Percentiles rank a stretch among this genome's conserved stretches.
Evolutionary conservation across 2,329 filamentous ascomycete genomes (phyloP).

Genomic region (Paraphaeosphaeria sporulosa): DNA sequence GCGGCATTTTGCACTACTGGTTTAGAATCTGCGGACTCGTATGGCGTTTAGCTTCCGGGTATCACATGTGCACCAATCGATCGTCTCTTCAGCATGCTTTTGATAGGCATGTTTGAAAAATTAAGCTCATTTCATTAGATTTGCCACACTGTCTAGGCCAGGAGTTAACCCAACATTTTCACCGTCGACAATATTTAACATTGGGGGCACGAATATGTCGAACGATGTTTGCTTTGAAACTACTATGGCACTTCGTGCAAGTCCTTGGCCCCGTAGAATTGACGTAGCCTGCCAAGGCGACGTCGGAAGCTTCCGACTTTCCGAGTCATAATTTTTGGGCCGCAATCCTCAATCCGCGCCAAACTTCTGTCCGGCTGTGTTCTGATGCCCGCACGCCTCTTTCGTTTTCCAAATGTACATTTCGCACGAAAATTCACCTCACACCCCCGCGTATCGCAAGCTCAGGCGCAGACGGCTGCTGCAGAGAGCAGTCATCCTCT

Average conservation of each 20-base stretch:
- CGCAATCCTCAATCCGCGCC: conserved; percentile 22
- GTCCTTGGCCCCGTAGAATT: neutral
- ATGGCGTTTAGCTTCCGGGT: conserved; percentile 6
- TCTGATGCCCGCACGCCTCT: conserved; percentile 40
- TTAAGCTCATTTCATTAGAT: neutral
- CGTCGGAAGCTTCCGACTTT: conserved; percentile 23
- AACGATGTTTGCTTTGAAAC: neutral
- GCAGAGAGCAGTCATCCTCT: conserved; percentile 22
- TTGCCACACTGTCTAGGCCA: too few species aligned
- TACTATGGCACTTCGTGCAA: too few species aligned
- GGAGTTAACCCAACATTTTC: too few species aligned
- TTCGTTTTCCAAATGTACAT: conserved; percentile 47
- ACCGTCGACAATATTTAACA: too few species aligned
- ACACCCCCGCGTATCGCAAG: conserved; percentile 23
- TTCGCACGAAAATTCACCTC: conserved; percentile 21
- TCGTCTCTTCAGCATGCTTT: neutral
- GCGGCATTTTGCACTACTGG: neutral
- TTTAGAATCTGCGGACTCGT: conserved; percentile 4
- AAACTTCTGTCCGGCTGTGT: conserved; percentile 20
- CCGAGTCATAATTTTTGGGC: conserved; percentile 37
- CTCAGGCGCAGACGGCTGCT: conserved; percentile 37
- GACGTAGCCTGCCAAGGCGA: conserved; percentile 11
- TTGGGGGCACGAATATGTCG: too few species aligned
- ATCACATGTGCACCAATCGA: neutral
- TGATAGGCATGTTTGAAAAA: neutral